Base-by-base conservation (phyloP, 352 stramenopile species). In the Hyaloperonospora brassicae region DNA sequence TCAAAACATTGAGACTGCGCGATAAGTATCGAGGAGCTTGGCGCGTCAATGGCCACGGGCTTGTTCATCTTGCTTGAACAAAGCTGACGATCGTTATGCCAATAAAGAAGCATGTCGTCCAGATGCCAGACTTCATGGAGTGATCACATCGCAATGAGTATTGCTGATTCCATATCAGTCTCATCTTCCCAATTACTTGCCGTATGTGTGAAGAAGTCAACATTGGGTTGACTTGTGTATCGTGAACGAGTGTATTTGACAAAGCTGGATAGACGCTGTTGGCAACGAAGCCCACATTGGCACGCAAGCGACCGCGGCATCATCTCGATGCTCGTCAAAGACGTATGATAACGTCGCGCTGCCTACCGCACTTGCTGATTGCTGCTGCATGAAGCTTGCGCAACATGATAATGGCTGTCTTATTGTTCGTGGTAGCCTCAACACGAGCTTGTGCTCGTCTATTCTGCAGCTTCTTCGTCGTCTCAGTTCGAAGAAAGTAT, bases 401-500 rank as follows among this genome's bases (percentile, higher is more conserved):
- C 55, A 23, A 8, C 27, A 34, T 9, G 27, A 8, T 34, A 34
- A 34, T 8, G 27, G 27, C 27, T 4, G 27, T 8, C 8, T 4
- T 34, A 8, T 34, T 34, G 27, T 34, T 34, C 27, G 35, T n/a
- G 10, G 35, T 59, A 14, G 43, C 12, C 11, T 38, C 47, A 22
- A 17, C 38, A 22, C 42, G 55, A 38, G 46, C 17, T 36, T 14
- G 35, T 39, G 8, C 1, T 63, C 57, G 35, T 72, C 55, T 10
- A 61, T 42, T 58, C 57, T 21, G 21, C 27, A 47, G 62, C 50
- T 17, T 78, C 63, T n/a, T 79, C 57, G 31, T 75, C 73, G 4
- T 67, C 64, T 51, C 69, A 62, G n/a, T 71, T 61, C 11, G 73
- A 72, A 44, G 65, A 78, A 11, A 89, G 71, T 17, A 39, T 87